Evolutionary conservation across 345 rosid genomes (phyloP).

Genomic region (Erysimum cheiranthoides): DNA sequence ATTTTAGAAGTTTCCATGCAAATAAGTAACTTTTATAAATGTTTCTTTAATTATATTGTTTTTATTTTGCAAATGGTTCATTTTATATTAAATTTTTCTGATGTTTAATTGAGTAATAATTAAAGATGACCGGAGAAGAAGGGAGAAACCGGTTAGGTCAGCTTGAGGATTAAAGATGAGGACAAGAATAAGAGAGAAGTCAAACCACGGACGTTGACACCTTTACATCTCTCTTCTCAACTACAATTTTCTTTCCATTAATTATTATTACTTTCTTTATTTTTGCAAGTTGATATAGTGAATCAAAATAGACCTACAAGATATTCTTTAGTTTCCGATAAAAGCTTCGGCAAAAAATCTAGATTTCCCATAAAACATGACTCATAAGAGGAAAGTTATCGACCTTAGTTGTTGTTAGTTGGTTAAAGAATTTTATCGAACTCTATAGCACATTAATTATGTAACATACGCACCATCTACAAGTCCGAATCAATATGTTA

Average conservation of each 20-base stretch:
- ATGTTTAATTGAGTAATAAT: constrained; percentile 10
- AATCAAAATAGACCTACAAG: constrained; percentile 29
- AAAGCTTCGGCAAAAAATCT: constrained; percentile 14
- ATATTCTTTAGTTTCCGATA: constrained; percentile 26
- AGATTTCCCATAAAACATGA: constrained; percentile 21
- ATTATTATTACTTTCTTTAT: neutral
- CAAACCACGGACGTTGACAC: constrained; percentile 50
- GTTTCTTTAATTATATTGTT: neutral
- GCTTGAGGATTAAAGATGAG: constrained; percentile 37
- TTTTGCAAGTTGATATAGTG: constrained; percentile 32
- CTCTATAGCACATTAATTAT: constrained; percentile 9
- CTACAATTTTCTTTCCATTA: constrained; percentile 38
- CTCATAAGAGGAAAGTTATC: constrained; percentile 31
- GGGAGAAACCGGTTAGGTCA: constrained; percentile 45
- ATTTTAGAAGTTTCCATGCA: neutral
- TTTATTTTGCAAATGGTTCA: neutral
- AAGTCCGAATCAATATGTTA: constrained; percentile 3
- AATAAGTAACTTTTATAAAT: neutral
- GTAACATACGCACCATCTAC: neutral
- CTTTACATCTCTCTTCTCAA: constrained; percentile 43
- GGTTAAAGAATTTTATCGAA: constrained; percentile 20
- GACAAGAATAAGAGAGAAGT: constrained; percentile 39
- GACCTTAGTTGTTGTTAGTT: constrained; percentile 21
- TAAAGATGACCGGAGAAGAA: constrained; percentile 34
- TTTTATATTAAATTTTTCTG: neutral